Conservation (phyloP, 148 eudicot species). For the Fagopyrum esculentum region DNA sequence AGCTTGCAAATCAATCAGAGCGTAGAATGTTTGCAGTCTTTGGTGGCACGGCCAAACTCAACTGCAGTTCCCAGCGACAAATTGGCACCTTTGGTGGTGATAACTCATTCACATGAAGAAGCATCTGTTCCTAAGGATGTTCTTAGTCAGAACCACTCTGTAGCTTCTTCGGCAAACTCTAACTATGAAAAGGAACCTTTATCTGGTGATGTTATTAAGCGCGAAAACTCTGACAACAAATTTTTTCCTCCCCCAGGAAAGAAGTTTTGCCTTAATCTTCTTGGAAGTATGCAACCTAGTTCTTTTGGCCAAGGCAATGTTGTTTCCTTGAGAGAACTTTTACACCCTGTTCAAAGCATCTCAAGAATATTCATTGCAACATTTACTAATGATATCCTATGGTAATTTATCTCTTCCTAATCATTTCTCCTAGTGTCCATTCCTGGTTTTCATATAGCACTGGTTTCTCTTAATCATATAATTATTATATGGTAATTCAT, state of each 20-base stretch:
- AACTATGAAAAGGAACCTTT: conserved; percentile 15
- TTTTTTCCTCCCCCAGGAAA: conserved; percentile 59
- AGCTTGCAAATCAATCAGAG: conserved; percentile 9
- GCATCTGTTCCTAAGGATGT: conserved; percentile 8
- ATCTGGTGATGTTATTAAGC: conserved; percentile 10
- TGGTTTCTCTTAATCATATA: background rate
- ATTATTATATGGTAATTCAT: background rate
- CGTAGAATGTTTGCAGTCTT: conserved; percentile 13
- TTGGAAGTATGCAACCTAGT: conserved; percentile 35
- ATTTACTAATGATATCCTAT: conserved; percentile 68
- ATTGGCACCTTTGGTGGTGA: conserved; percentile 16
- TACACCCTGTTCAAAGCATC: conserved; percentile 66
- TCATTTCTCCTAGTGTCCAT: conserved; percentile 5
- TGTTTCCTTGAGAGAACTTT: conserved; percentile 68
- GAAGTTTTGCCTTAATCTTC: conserved; percentile 65
- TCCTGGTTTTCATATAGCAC: background rate
- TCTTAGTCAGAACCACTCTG: conserved; percentile 10
- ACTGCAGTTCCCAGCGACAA: conserved; percentile 17
- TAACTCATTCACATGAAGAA: conserved; percentile 12
- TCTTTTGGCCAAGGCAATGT: conserved; percentile 28
- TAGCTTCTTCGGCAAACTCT: conserved; percentile 11
- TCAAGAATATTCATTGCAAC: conserved; percentile 69
- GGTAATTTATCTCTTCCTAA: conserved; percentile 34
- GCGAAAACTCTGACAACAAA: conserved; percentile 20
- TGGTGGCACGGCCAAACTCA: conserved; percentile 16